Evolutionary conservation across 176 grass and related monocot genomes (phyloP).

Genomic region (Typha latifolia): DNA sequence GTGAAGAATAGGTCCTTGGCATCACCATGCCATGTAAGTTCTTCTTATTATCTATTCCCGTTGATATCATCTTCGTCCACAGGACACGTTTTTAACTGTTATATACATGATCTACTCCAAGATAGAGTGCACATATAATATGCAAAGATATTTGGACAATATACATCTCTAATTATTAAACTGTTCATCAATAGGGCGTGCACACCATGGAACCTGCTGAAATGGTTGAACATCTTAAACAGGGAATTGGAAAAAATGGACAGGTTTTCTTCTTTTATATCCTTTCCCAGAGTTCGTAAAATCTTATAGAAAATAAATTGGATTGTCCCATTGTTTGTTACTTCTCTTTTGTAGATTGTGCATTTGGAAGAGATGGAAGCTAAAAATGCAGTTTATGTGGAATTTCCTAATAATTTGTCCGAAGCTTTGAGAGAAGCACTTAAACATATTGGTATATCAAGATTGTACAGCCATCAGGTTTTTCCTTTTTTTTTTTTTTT

Average conservation of each 20-base stretch:
- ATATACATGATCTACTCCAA: neutral
- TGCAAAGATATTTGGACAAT: neutral
- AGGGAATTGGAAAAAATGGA: constrained; percentile 55
- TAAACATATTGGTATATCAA: constrained; percentile 57
- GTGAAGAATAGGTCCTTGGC: constrained; percentile 28
- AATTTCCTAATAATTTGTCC: constrained; percentile 59
- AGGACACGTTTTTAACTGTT: constrained; percentile 4
- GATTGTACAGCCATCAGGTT: constrained; percentile 88
- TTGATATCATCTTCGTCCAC: constrained; percentile 6
- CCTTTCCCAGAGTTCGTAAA: constrained; percentile 4
- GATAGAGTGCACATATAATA: constrained; percentile 5
- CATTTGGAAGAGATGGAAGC: constrained; percentile 66
- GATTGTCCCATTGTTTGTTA: neutral
- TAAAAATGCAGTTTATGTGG: constrained; percentile 41
- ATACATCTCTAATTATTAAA: neutral
- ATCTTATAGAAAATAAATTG: constrained; percentile 1
- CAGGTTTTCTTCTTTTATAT: constrained; percentile 49
- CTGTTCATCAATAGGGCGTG: constrained; percentile 33
- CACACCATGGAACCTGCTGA: constrained; percentile 48
- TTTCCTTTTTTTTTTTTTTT: no score
- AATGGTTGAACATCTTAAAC: constrained; percentile 88
- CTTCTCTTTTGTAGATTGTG: constrained; percentile 50
- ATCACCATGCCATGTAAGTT: constrained; percentile 46
- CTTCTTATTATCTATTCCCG: constrained; percentile 1
- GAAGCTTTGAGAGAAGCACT: constrained; percentile 45